These are phyloP conservation scores for Yarrowia sp. DNA, from an alignment of 805 yeast genomes.

Conservation along the genomic window DNA sequence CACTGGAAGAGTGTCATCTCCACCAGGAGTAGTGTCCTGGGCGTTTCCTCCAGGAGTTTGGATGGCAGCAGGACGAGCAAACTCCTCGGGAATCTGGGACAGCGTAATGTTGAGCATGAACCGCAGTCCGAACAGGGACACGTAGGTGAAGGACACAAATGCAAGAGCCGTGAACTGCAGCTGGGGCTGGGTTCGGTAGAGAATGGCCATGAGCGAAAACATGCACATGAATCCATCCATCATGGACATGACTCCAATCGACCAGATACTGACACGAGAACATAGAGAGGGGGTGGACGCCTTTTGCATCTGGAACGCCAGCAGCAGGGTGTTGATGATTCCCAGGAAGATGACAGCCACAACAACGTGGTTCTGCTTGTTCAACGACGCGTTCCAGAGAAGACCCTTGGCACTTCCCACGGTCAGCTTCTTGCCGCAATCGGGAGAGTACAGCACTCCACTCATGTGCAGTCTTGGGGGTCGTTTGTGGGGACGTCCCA, in stretches of 20 bases:
- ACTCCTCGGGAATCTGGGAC: constrained; percentile 50
- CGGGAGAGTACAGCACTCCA: constrained; percentile 78
- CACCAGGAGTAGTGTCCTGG: constrained; percentile 15
- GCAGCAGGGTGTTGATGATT: constrained; percentile 51
- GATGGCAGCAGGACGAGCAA: constrained; percentile 39
- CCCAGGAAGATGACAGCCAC: constrained; percentile 47
- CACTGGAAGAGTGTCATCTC: constrained; percentile 24
- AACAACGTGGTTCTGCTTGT: constrained; percentile 39
- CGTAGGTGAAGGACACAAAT: constrained; percentile 63
- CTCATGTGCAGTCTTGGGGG: constrained; percentile 57
- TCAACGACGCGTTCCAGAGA: neutral
- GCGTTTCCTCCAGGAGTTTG: neutral
- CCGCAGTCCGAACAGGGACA: constrained; percentile 71
- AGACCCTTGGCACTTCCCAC: neutral
- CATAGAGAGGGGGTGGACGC: constrained; percentile 78
- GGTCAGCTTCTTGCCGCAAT: constrained; percentile 65
- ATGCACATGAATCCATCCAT: constrained; percentile 69
- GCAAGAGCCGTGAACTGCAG: constrained; percentile 68
- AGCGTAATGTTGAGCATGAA: constrained; percentile 64
- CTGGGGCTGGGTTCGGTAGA: constrained; percentile 51
- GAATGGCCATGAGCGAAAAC: constrained; percentile 55
- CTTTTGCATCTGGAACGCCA: constrained; percentile 65
- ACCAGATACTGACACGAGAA: constrained; percentile 66
- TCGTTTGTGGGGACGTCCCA: constrained; percentile 68
- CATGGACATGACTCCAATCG: constrained; percentile 55